These are phyloP conservation scores for Pythium periplocum DNA, from an alignment of 352 stramenopile genomes.

Conservation along the genomic window DNA sequence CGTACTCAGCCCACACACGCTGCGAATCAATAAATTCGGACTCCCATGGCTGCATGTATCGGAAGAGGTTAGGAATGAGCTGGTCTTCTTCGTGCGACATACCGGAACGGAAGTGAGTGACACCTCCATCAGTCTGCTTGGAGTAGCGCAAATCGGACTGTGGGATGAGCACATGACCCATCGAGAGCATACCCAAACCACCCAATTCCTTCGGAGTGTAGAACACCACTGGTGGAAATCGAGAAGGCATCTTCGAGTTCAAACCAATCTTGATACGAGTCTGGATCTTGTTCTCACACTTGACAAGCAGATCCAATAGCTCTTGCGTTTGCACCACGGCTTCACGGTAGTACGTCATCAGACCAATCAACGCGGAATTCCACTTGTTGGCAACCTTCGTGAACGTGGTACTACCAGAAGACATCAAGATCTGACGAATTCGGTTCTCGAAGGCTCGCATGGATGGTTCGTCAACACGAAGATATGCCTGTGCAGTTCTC, in stretches of 20 bases:
- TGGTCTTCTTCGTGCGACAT: slow-evolving; percentile 98
- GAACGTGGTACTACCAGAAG: slow-evolving; percentile 98
- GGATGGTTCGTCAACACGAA: slow-evolving; percentile 94
- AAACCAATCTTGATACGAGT: slow-evolving; percentile 99
- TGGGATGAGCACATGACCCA: slow-evolving; percentile 99
- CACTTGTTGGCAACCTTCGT: slow-evolving; percentile 99
- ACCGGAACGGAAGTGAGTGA: slow-evolving; percentile 99
- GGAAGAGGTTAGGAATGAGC: slow-evolving; percentile 99
- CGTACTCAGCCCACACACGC: slow-evolving; percentile 99
- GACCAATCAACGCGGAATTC: slow-evolving; percentile 90
- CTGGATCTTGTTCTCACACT: slow-evolving; percentile 99
- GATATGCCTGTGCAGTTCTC: slow-evolving; percentile 97
- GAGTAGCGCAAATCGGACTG: slow-evolving; percentile 99
- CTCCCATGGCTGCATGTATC: slow-evolving; percentile 98
- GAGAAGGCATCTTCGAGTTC: slow-evolving; percentile 99
- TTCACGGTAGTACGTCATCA: slow-evolving; percentile 99
- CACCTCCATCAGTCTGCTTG: slow-evolving; percentile 98
- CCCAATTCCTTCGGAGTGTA: slow-evolving; percentile 99
- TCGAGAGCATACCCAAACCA: slow-evolving; percentile 98
- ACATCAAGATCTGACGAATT: slow-evolving; percentile 99
- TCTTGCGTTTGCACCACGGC: slow-evolving; percentile 99
- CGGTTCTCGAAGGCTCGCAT: slow-evolving; percentile 98
- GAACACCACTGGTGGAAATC: slow-evolving; percentile 99
- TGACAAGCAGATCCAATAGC: slow-evolving; percentile 99
- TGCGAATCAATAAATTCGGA: slow-evolving; percentile 99